Conservation (phyloP, 2,329 filamentous ascomycete species). For the Colletotrichum chrysophilum region DNA sequence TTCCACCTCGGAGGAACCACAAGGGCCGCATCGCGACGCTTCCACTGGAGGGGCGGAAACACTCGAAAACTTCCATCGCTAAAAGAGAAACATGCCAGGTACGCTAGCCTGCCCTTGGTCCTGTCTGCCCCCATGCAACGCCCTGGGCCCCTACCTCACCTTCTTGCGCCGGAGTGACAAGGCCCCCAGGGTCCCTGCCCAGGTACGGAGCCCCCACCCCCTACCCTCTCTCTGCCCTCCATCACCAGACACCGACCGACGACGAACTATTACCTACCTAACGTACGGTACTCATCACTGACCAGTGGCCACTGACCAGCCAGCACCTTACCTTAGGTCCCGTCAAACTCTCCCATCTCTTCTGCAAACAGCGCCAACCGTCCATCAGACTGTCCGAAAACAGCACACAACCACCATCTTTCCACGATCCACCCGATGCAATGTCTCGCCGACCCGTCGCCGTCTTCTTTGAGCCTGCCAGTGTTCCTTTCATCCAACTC, state of each 20-base stretch:
- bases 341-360: background rate
- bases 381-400: background rate
- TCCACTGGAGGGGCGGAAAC: constrained; percentile 18
- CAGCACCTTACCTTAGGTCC: background rate
- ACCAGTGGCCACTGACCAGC: background rate
- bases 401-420: background rate
- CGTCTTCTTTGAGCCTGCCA: background rate
- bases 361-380: background rate
- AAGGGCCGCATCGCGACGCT: background rate
- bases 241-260: background rate
- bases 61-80: constrained; percentile 20
- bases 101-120: constrained; percentile 3
- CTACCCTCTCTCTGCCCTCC: background rate
- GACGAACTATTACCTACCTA: background rate
- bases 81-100: constrained; percentile 16
- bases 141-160: background rate
- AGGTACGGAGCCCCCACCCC: background rate
- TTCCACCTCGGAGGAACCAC: background rate
- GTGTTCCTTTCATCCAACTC: background rate
- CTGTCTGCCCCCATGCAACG: background rate
- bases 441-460: background rate
- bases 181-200: background rate
- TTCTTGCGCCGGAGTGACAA: background rate
- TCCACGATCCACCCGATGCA: constrained; percentile 1
- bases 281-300: background rate